Evolutionary conservation across 129 eudicot genomes (phyloP).

Genomic region (Artemisia annua): DNA sequence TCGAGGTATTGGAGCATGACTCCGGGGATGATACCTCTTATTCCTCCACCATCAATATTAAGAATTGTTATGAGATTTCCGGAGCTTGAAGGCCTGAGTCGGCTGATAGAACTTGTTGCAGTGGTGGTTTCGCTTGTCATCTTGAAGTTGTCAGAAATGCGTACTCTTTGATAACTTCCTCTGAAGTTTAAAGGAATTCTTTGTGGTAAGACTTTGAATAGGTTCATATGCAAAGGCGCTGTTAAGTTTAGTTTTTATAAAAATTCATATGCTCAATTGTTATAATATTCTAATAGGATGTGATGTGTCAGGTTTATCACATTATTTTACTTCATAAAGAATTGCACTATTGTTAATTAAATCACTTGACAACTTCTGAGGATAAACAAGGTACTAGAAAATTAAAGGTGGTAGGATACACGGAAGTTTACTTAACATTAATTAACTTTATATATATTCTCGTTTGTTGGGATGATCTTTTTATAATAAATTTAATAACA

Average conservation of each 20-base stretch:
- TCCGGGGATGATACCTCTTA: constrained; percentile 54
- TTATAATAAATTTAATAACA: too few relatives aligned
- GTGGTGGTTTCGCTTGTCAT: not conserved
- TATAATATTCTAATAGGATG: not conserved
- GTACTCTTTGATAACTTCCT: not conserved
- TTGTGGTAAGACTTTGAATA: not conserved
- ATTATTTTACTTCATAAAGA: too few relatives aligned
- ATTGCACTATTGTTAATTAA: too few relatives aligned
- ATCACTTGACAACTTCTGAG: too few relatives aligned
- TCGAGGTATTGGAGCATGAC: constrained; percentile 42
- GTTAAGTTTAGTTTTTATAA: not conserved
- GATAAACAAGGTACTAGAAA: too few relatives aligned
- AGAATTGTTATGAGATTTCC: constrained; percentile 44
- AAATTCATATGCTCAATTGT: not conserved
- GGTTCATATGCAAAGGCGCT: not conserved
- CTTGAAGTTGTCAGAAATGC: not conserved
- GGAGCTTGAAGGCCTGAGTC: constrained; percentile 19
- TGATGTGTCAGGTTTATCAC: too few relatives aligned
- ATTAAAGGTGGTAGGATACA: too few relatives aligned
- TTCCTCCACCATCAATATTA: constrained; percentile 55
- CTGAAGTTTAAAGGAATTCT: not conserved
- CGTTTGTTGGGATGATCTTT: too few relatives aligned
- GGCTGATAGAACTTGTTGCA: not conserved
- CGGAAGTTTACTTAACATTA: too few relatives aligned
- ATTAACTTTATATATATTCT: too few relatives aligned